Evolutionary conservation across 768 basidiomycete species (phyloP), one percentile per base, ranked within the genome.

Genomic region (Panellus pusillus): DNA sequence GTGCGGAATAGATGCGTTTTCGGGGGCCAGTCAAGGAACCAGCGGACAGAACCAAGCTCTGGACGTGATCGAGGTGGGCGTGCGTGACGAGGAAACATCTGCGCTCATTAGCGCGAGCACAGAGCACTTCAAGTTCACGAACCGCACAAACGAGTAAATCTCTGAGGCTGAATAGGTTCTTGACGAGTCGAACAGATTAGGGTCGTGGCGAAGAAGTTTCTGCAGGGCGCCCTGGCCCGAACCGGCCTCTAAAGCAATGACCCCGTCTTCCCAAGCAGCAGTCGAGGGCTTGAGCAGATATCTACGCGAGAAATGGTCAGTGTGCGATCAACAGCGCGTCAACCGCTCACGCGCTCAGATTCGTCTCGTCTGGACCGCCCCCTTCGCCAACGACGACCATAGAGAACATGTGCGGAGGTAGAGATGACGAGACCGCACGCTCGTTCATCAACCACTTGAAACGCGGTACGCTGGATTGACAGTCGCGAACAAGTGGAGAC

Each of bases 221-320:
- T 73, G 70, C 44, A 98, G 72, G 5, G 92, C 86, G 39, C 95
- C 94, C 37, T 91, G 76, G 4, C 92, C 93, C 80, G 60, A 55
- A 91, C 93, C 93, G 66, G 92, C 96, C 74, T 98, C 96, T 47
- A 98, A 67, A 2, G 86, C 89, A 6, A 96, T 60, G 42, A 89
- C 81, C 5, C 93, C 94, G 42, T 92, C 87, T 55, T 81, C 76
- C 95, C 95, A 98, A 9, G 72, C 64, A 9, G 76, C 65, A 32
- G 74, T 67, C 58, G 69, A 74, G 8, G 89, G 80, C 66, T 98
- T 98, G 67, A 97, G 70, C 47, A 97, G 74, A 74, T 96, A 98
- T n/a, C 93, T 95, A 63, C 50, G 56, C 59, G 36, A 57, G 44
- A 57, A 54, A 42, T 14, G 40, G 36, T 38, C 17, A 46, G 54